A percentile compares a stretch with the other conserved stretches of the same genome.
Evolutionary conservation across 176 grass and related monocot genomes (phyloP).

Genomic region (Dendrocalamus sinicus): DNA sequence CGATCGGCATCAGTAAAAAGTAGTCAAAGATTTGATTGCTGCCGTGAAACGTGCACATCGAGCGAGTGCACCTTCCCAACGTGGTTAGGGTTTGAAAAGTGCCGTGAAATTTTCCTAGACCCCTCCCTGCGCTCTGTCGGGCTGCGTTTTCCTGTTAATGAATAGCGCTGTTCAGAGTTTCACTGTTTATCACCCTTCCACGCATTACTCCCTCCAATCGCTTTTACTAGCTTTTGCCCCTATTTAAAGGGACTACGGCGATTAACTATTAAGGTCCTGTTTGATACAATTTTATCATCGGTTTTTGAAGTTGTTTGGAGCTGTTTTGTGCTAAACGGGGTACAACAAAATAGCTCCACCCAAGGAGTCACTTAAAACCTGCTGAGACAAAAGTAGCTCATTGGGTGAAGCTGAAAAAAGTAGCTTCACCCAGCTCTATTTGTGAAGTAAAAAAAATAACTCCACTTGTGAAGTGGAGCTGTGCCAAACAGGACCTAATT

Average conservation of each 20-base stretch:
- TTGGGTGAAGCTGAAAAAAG: no score
- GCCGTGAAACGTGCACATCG: neutral
- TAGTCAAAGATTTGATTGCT: constrained; percentile 31
- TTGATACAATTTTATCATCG: no score
- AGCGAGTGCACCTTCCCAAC: neutral
- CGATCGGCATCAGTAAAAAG: neutral
- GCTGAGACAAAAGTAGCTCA: no score
- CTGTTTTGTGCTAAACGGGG: no score
- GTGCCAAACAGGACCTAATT: no score
- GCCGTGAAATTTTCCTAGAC: neutral
- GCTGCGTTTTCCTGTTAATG: constrained; percentile 42
- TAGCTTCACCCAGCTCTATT: no score
- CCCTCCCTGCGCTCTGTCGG: constrained; percentile 6
- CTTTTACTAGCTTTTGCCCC: neutral
- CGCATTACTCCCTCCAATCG: neutral
- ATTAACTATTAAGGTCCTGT: no score
- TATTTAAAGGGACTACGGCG: neutral
- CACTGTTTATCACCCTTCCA: constrained; percentile 30
- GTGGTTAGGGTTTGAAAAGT: constrained; percentile 18
- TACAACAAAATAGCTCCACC: no score
- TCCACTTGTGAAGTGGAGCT: no score
- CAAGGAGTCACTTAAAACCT: no score
- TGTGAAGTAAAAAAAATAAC: no score
- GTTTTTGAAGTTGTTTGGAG: no score
- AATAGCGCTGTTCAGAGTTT: constrained; percentile 18